Base-by-base conservation (phyloP, 805 yeast species). In the Wickerhamomyces queroliae region DNA sequence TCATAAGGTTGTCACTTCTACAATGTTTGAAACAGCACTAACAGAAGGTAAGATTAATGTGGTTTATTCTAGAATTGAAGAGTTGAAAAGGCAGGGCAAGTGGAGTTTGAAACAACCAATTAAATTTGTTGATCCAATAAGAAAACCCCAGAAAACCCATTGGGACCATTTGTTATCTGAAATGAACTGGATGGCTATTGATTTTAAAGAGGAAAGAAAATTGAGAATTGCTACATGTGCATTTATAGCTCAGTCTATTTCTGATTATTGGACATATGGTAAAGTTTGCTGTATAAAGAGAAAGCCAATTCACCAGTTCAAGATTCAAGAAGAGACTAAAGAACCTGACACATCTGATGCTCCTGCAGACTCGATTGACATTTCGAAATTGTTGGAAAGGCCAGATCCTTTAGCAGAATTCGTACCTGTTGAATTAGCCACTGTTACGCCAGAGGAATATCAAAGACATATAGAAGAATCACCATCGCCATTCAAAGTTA, bases 51-150 rank as follows among this genome's bases (percentile, higher is more conserved):
- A 90, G 56, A 80, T 91, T 3, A 86, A 95, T 0, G 96, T 89
- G 10, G 78, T 88, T 16, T 84, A 88, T 51, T 83, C 95, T 2
- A 70, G 98, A 44, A 90, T 93, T 35, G 98, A 91, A 55, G 98
- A 91, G 58, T 69, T 93, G 46, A 87, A 88, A 58, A 69, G 95
- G 35, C 82, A 83, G 42, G 84, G 86, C 2, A 80, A 85, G 51
- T 93, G 99, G 98, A 82, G 95, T 18, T 66, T 93, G 38, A 71
- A 95, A 38, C 99, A 93, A 58, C 95, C 95, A 0, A 67, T 73
- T 38, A 72, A 75, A 46, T 82, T 71, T 52, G 54, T 69, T 11
- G 95, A 87, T 47, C 96, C 98, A 0, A 34, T 50, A 11, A 51
- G 47, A 37, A 55, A 49, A 20, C 58, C 65, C 12, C 56, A 55